Conservation (phyloP, 2,329 filamentous ascomycete species). For the Dactylonectria estremocensis region DNA sequence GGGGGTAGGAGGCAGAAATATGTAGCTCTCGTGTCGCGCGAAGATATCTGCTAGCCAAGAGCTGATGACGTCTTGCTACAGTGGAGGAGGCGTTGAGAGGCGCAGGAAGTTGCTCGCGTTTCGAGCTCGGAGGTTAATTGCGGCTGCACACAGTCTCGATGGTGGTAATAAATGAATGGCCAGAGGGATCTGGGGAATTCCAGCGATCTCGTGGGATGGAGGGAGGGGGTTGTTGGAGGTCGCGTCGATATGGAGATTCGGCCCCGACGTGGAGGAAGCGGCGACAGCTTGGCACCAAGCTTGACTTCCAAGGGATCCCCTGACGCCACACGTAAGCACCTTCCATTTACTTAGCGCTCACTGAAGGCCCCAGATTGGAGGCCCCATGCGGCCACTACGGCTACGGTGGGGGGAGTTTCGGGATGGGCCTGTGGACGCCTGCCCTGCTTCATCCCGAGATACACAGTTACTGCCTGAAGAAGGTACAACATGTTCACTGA, state of each 20-base stretch:
- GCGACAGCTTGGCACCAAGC: conserved; percentile 10
- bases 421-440: background rate
- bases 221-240: conserved; percentile 3
- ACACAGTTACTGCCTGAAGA: no score
- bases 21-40: no score
- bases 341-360: background rate
- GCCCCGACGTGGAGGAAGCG: conserved; percentile 18
- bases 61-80: background rate
- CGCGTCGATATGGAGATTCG: conserved; percentile 22
- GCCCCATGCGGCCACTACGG: background rate
- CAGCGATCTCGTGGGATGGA: background rate
- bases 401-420: background rate
- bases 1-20: background rate
- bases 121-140: background rate
- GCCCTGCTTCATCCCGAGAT: no score
- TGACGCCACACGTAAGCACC: conserved; percentile 31
- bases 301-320: conserved; percentile 3
- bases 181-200: no score
- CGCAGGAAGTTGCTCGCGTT: background rate
- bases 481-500: no score
- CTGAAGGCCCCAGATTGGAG: background rate
- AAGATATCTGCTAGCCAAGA: background rate
- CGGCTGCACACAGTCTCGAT: background rate
- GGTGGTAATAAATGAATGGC: background rate
- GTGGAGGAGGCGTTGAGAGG: background rate